Base-by-base conservation (phyloP, 352 stramenopile genomes). In the Globisporangium splendens region DNA sequence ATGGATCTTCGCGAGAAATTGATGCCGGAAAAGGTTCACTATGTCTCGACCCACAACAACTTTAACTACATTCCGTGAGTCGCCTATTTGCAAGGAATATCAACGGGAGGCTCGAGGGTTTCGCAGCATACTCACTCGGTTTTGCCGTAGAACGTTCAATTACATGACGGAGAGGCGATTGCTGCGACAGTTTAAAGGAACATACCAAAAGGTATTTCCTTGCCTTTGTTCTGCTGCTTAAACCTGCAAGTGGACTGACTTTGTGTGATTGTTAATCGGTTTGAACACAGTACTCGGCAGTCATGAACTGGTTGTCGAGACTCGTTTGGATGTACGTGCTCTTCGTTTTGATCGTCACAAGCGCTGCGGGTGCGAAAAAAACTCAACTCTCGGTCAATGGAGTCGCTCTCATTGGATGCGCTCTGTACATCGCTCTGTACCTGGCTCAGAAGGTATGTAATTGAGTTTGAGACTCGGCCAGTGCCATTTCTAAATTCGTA, bases 311-410 rank as follows among this genome's bases (percentile, higher is more conserved):
- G 46, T 13, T 69, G 24, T 63, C 62, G 50, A 47, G 31, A 14
- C 17, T 69, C 43, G 54, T 69, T n/a, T 56, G 58, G 57, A 47
- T 65, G 47, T 69, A 69, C 46, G 59, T 69, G 28, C 50, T 69
- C 62, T 69, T 69, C 44, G 62, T 62, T 20, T 53, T 65, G 31
- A 60, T 69, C 35, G 57, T 65, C 39, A 62, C 49, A 41, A 65
- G 59, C 48, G 60, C 51, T 20, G 60, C 57, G 2, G 60, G 60
- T 21, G 46, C 53, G 7, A 46, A 66, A 13, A 66, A 66, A 21
- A 62, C 54, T 1, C 53, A 66, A 11, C 49, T 66, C 22, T 53
- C 56, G 10, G 62, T 69, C 38, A 66, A 65, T n/a, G 47, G 48
- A 46, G 51, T 65, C 38, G 55, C 52, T 5, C 42, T 69, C 48